phyloP scores from a whole-genome alignment of 305 asterid species.

The Fraxinus platypoda region DNA sequence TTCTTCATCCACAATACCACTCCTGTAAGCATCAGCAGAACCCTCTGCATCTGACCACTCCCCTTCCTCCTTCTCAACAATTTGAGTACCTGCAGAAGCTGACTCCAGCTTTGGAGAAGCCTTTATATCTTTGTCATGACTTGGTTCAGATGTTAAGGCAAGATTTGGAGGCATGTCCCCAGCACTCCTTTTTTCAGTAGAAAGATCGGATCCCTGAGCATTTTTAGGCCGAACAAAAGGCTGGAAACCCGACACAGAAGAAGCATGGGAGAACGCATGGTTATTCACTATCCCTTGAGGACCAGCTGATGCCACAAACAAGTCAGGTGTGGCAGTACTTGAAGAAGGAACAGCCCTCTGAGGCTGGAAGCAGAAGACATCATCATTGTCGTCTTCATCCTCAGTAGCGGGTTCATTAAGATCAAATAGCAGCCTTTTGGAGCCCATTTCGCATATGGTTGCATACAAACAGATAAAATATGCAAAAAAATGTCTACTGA shows the following conservation, averaged over 20 bases:
- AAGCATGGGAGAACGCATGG: conserved; percentile 94
- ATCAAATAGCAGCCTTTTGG: conserved; percentile 88
- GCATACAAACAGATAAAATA: conserved; percentile 57
- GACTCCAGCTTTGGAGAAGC: conserved; percentile 39
- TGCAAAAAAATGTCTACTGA: conserved; percentile 43
- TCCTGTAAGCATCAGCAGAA: conserved; percentile 46
- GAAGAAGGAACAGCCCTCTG: conserved; percentile 82
- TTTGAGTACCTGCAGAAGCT: conserved; percentile 38
- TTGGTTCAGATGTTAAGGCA: conserved; percentile 40
- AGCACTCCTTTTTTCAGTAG: conserved; percentile 34
- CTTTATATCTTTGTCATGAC: conserved; percentile 42
- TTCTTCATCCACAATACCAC: conserved; percentile 36
- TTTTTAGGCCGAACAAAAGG: conserved; percentile 74
- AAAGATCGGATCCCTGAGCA: conserved; percentile 41
- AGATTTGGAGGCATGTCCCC: conserved; percentile 28
- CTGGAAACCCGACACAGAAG: conserved; percentile 95
- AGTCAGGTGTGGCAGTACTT: conserved; percentile 61
- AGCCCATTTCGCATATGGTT: conserved; percentile 74
- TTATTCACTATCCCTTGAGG: conserved; percentile 81
- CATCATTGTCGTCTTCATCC: conserved; percentile 72
- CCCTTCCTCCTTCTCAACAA: conserved; percentile 95
- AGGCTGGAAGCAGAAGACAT: conserved; percentile 69
- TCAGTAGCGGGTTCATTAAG: conserved; percentile 95
- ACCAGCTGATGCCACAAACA: conserved; percentile 57
- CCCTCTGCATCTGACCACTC: conserved; percentile 99